Percentiles rank a stretch among this genome's conserved stretches.
Conservation (phyloP, 2,329 filamentous ascomycete genomes). For the Thyridium curvatum region DNA sequence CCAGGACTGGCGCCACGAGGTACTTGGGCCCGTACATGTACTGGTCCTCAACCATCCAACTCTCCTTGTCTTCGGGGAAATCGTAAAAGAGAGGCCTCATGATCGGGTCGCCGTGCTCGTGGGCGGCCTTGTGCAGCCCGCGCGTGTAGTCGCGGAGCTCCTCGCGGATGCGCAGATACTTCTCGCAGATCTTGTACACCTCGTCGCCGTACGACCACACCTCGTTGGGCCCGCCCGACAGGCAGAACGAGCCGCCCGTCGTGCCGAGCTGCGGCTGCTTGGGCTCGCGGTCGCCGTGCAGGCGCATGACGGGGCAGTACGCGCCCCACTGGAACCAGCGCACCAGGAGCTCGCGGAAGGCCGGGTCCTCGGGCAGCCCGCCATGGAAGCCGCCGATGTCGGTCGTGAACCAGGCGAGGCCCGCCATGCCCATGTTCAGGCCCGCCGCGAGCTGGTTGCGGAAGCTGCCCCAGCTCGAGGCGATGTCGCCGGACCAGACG, state of each 20-base stretch:
- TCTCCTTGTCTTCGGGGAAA: conserved; percentile 46
- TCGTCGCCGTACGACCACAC: conserved; percentile 60
- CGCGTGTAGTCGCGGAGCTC: conserved; percentile 51
- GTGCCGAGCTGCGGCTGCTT: conserved; percentile 26
- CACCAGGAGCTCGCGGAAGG: conserved; percentile 57
- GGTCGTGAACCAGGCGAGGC: conserved; percentile 64
- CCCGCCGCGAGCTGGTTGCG: conserved; percentile 56
- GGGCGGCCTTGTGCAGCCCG: conserved; percentile 51
- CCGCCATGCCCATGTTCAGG: conserved; percentile 58
- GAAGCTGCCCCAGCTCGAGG: conserved; percentile 54
- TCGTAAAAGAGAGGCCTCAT: conserved; percentile 60
- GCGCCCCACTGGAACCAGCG: conserved; percentile 66
- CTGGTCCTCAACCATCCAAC: conserved; percentile 53
- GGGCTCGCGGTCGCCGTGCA: conserved; percentile 61
- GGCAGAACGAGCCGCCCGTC: conserved; percentile 32
- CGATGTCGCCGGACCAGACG: conserved; percentile 63
- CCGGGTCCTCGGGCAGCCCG: conserved; percentile 46
- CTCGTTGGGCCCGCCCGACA: conserved; percentile 51
- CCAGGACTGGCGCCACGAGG: conserved; percentile 49
- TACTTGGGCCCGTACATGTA: conserved; percentile 60
- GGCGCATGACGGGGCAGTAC: conserved; percentile 61
- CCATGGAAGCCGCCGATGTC: conserved; percentile 67
- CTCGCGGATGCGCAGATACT: conserved; percentile 54
- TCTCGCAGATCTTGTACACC: conserved; percentile 53
- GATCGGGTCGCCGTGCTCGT: conserved; percentile 52